A percentile compares a stretch with the other conserved stretches of the same genome.
These are phyloP conservation scores for Aspergillus glaucus DNA, from an alignment of 2,329 filamentous ascomycete species.

Conservation along the genomic window DNA sequence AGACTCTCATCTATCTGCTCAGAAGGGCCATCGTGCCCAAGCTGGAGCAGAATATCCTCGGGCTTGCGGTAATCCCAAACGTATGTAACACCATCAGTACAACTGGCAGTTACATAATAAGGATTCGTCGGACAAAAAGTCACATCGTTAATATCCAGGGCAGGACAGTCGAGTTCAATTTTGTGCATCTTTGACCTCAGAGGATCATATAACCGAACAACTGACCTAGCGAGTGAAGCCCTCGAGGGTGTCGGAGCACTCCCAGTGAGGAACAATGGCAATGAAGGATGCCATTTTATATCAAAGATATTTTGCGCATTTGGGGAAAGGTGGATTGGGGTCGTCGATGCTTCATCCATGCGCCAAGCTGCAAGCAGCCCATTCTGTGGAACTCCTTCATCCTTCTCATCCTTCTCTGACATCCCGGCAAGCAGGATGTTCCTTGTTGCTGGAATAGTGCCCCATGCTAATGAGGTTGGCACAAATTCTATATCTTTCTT, in stretches of 20 bases:
- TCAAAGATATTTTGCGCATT: constrained; percentile 53
- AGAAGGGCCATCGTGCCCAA: constrained; percentile 48
- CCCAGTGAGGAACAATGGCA: constrained; percentile 49
- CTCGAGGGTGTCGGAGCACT: constrained; percentile 34
- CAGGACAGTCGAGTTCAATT: constrained; percentile 50
- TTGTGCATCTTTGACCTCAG: constrained; percentile 27
- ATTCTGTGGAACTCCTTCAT: constrained; percentile 30
- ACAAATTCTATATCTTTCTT: constrained; percentile 29
- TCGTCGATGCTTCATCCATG: constrained; percentile 33
- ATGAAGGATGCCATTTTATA: constrained; percentile 49
- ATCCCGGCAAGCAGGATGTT: constrained; percentile 52
- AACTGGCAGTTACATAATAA: constrained; percentile 52
- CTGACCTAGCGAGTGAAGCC: constrained; percentile 38
- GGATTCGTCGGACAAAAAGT: constrained; percentile 42
- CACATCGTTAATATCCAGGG: constrained; percentile 57
- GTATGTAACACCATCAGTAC: constrained; percentile 55
- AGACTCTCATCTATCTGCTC: constrained; percentile 38
- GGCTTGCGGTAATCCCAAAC: constrained; percentile 53
- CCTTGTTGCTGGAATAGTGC: constrained; percentile 28
- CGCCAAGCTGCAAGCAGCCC: constrained; percentile 54
- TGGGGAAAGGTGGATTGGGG: constrained; percentile 36
- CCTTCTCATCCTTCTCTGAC: constrained; percentile 35
- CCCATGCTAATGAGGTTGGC: constrained; percentile 47
- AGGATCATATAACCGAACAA: constrained; percentile 49
- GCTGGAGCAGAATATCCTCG: constrained; percentile 40